Conservation (phyloP, 768 basidiomycete species). For the Stropharia rugosoannulata region DNA sequence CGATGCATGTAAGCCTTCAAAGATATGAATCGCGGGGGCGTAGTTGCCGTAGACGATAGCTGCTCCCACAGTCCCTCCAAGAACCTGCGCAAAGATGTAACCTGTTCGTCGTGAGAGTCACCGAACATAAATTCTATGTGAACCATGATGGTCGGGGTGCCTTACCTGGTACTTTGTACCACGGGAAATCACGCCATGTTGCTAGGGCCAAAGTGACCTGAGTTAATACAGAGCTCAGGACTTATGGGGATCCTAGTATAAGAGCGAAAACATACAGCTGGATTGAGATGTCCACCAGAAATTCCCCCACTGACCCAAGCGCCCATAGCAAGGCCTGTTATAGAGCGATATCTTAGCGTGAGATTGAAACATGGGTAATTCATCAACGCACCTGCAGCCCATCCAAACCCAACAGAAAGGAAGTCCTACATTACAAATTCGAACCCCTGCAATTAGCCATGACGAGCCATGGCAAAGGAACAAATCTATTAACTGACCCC, state of each 20-base stretch:
- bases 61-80: slow-evolving; percentile 60
- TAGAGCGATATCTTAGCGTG: not conserved
- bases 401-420: slow-evolving; percentile 51
- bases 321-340: slow-evolving; percentile 47
- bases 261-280: slow-evolving; percentile 43
- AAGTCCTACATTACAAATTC: slow-evolving; percentile 38
- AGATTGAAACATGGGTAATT: not conserved
- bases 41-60: slow-evolving; percentile 64
- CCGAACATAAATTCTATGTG: not conserved
- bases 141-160: not conserved
- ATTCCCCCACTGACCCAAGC: slow-evolving; percentile 67
- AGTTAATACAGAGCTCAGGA: not conserved
- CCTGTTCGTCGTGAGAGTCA: slow-evolving; percentile 5
- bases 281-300: slow-evolving; percentile 77
- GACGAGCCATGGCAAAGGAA: not conserved
- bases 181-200: slow-evolving; percentile 70
- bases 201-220: slow-evolving; percentile 74
- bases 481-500: slow-evolving; percentile 41
- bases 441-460: no score
- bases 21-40: slow-evolving; percentile 61
- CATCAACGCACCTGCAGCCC: slow-evolving; percentile 43
- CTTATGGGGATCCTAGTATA: not conserved
- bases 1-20: slow-evolving; percentile 52
- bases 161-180: slow-evolving; percentile 69
- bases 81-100: slow-evolving; percentile 47